A percentile compares a stretch with the other conserved stretches of the same genome.
Conservation (phyloP, 805 yeast species). For the Saccharomycodes ludwigii region DNA sequence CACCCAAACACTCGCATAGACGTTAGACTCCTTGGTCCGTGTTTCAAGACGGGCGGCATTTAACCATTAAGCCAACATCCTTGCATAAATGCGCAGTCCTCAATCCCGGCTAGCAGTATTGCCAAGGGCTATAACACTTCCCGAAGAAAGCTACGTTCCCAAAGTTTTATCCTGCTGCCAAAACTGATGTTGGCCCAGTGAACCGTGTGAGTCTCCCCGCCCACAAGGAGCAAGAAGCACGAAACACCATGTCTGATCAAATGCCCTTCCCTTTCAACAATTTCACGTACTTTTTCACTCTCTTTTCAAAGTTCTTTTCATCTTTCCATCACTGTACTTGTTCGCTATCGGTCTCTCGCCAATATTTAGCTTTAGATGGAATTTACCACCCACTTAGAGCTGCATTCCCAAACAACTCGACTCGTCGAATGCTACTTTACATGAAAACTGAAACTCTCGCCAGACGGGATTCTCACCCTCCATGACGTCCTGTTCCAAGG, state of each 20-base stretch:
- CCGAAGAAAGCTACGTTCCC: conserved; percentile 24
- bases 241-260: conserved; percentile 27
- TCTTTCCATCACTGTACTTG: conserved; percentile 36
- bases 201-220: conserved; percentile 19
- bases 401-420: conserved; percentile 28
- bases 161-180: conserved; percentile 24
- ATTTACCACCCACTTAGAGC: conserved; percentile 25
- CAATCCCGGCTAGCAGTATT: conserved; percentile 22
- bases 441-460: conserved; percentile 19
- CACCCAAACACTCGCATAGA: conserved; percentile 31
- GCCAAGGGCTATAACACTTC: conserved; percentile 23
- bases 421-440: conserved; percentile 21
- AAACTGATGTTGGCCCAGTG: conserved; percentile 28
- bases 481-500: conserved; percentile 30
- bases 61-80: conserved; percentile 28
- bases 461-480: conserved; percentile 33
- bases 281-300: conserved; percentile 34
- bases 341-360: conserved; percentile 37
- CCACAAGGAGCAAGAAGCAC: conserved; percentile 20
- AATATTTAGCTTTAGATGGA: conserved; percentile 34
- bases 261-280: conserved; percentile 33
- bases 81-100: conserved; percentile 26
- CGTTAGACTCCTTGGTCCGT: conserved; percentile 32
- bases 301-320: conserved; percentile 33
- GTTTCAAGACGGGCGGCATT: conserved; percentile 28